Percentiles rank a stretch among this genome's conserved stretches.
Conservation (phyloP, 208 protist genomes). For the Crithidia expoeki region DNA sequence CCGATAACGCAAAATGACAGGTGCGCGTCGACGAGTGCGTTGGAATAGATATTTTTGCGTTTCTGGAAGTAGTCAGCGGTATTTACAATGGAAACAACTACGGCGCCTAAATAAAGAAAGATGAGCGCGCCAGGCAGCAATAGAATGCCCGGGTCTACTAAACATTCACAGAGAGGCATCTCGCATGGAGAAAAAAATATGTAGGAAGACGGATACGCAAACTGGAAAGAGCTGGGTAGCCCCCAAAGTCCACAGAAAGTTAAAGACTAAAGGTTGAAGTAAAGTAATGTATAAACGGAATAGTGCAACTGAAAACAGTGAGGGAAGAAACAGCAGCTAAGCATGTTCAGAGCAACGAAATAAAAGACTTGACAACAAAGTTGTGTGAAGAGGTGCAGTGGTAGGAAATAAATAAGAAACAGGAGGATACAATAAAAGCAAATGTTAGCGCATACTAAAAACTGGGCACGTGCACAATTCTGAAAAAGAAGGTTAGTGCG, state of each 20-base stretch:
- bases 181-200: neutral
- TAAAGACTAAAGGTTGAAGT: too few relatives aligned
- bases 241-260: too few relatives aligned
- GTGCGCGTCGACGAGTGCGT: conserved; percentile 41
- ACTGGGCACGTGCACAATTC: too few relatives aligned
- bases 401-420: neutral
- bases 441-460: too few relatives aligned
- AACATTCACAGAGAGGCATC: conserved; percentile 24
- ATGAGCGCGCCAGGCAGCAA: conserved; percentile 48
- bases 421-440: neutral
- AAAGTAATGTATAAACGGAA: too few relatives aligned
- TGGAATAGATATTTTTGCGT: conserved; percentile 26
- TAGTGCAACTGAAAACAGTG: too few relatives aligned
- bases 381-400: neutral
- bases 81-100: conserved; percentile 50
- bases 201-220: neutral
- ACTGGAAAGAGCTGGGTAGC: too few relatives aligned
- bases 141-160: conserved; percentile 27
- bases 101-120: conserved; percentile 42
- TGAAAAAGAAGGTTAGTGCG: too few relatives aligned
- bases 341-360: too few relatives aligned
- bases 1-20: conserved; percentile 62
- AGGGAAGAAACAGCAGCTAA: too few relatives aligned
- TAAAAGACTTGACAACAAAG: neutral
- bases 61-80: conserved; percentile 52